Evolutionary conservation across 148 eudicot species (phyloP).

Genomic region (Rhododendron henanense): DNA sequence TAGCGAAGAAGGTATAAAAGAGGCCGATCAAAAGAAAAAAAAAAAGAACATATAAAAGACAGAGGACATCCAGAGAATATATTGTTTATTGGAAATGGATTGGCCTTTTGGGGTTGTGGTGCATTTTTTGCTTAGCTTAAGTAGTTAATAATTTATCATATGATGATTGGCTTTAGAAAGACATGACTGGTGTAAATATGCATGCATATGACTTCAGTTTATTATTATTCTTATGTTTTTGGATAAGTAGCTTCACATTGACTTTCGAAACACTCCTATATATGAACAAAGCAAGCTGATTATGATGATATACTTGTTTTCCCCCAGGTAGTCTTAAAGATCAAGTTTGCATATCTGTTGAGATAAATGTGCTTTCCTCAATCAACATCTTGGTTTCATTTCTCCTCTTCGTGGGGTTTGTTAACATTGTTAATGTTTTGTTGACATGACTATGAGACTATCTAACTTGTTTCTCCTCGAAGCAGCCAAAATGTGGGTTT

Average conservation of each 20-base stretch:
- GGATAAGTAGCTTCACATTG: not conserved
- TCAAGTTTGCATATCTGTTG: constrained; percentile 50
- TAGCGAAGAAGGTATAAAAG: not conserved
- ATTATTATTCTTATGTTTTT: not conserved
- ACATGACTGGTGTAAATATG: not conserved
- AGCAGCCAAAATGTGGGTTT: constrained; percentile 96
- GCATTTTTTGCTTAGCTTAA: not conserved
- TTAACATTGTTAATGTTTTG: not conserved
- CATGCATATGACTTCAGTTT: not conserved
- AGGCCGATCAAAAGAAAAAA: too few relatives aligned
- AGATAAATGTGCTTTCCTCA: constrained; percentile 50
- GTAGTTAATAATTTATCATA: not conserved
- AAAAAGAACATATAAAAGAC: not conserved
- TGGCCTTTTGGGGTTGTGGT: not conserved
- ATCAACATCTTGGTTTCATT: constrained; percentile 4
- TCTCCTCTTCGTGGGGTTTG: not conserved
- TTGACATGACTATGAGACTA: not conserved
- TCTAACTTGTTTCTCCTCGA: not conserved
- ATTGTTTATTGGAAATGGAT: not conserved
- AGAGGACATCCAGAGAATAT: too few relatives aligned
- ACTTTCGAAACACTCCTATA: not conserved
- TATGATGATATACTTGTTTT: not conserved
- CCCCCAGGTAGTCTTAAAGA: constrained; percentile 37
- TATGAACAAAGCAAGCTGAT: not conserved
- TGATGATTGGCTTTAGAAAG: not conserved